Conservation (phyloP, 352 stramenopile genomes). For the Phytophthora ohioensis region DNA sequence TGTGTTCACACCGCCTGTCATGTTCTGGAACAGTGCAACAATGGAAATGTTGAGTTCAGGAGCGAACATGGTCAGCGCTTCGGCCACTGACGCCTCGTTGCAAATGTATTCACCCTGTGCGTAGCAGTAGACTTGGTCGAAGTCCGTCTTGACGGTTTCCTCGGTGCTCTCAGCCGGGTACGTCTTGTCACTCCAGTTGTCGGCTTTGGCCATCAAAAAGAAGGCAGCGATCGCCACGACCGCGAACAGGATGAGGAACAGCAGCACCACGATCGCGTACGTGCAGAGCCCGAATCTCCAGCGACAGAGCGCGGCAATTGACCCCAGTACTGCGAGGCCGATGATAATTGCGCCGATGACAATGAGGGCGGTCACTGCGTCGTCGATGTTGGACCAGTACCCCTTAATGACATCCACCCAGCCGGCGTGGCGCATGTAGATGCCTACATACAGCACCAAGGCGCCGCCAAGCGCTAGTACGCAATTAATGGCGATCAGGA, state of each 20-base stretch:
- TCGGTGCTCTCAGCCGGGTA: slow-evolving; percentile 67
- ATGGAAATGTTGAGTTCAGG: slow-evolving; percentile 41
- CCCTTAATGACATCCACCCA: slow-evolving; percentile 65
- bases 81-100: slow-evolving; percentile 54
- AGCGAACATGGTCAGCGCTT: slow-evolving; percentile 61
- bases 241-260: slow-evolving; percentile 63
- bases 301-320: slow-evolving; percentile 60
- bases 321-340: slow-evolving; percentile 61
- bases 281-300: slow-evolving; percentile 65
- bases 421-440: slow-evolving; percentile 50
- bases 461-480: slow-evolving; percentile 61
- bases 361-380: slow-evolving; percentile 58
- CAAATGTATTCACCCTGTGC: slow-evolving; percentile 77
- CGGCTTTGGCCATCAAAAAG: slow-evolving; percentile 47
- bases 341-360: slow-evolving; percentile 64
- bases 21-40: slow-evolving; percentile 42
- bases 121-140: slow-evolving; percentile 80
- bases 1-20: slow-evolving; percentile 58
- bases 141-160: slow-evolving; percentile 56
- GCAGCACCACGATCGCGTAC: slow-evolving; percentile 62
- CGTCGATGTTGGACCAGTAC: slow-evolving; percentile 59
- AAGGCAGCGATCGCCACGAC: slow-evolving; percentile 59
- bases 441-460: slow-evolving; percentile 59
- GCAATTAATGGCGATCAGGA: slow-evolving; percentile 70
- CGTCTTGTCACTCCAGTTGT: slow-evolving; percentile 51